Base-by-base conservation (phyloP, 2,329 filamentous ascomycete species). In the Aspergillus candidus region DNA sequence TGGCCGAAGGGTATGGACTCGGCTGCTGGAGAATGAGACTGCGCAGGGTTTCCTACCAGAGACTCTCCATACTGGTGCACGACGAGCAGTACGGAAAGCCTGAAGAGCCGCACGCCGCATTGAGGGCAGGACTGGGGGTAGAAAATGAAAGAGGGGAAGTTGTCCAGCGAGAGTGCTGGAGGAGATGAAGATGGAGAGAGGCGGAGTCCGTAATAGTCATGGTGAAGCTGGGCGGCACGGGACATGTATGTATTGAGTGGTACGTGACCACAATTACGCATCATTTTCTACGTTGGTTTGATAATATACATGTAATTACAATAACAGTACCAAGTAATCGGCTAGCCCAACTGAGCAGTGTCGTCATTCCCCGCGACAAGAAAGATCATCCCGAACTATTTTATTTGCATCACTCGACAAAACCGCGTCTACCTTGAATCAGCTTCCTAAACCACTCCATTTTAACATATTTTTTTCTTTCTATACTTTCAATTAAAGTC, bases 71-170 rank as follows among this genome's bases (percentile, higher is more conserved):
- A 67, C 58, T 58, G 69, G 63, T 49, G 59, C 59, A 57, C 67
- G 66, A 56, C 70, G 70, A 58, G 70, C 68, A 60, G 70, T 68
- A 59, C 71, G 71, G 56, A 73, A 66, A 48, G 65, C 67, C 50
- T 72, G 69, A 42, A 69, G 50, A 52, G 65, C 65, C 57, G 64
- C 71, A 61, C 67, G 69, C 69, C 71, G 71, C 72, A 75, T 75
- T 65, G 58, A 54, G 58, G 46, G 32, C 40, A 22, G 15, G 11
- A 13, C 18, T 18, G 18, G 12, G 18, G 35, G 35, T 27, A 41
- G 35, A 44, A 35, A 38, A 37, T 32, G 29, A 17, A 38, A 41
- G 35, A 15, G 43, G 40, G 36, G 36, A 35, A 35, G 44, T 40
- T 50, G 40, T 43, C 45, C 37, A 46, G 43, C 43, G 34, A 35